These are phyloP conservation scores for Fusarium pseudocircinatum DNA, from an alignment of 2,329 filamentous ascomycete genomes.

Conservation along the genomic window DNA sequence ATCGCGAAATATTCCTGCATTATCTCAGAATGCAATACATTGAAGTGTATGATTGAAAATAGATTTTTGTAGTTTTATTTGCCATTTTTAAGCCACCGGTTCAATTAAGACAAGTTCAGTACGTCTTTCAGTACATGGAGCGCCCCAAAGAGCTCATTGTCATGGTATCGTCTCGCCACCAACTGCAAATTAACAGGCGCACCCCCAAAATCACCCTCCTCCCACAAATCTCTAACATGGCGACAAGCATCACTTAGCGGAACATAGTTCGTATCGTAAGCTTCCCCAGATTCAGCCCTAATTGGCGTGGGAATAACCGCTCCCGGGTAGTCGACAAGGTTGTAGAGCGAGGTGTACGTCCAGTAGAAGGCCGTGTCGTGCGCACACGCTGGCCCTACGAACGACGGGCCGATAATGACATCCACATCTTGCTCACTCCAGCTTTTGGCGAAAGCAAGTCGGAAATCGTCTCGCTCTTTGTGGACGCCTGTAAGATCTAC, in stretches of 20 bases:
- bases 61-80: fast-evolving
- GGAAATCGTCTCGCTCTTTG: conserved; percentile 45
- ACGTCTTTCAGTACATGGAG: conserved; percentile 32
- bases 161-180: conserved; percentile 47
- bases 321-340: conserved; percentile 51
- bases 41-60: background rate
- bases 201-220: conserved; percentile 45
- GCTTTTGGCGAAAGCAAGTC: conserved; percentile 46
- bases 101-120: conserved; percentile 1
- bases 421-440: conserved; percentile 51
- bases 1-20: background rate
- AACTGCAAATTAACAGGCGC: conserved; percentile 49
- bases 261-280: conserved; percentile 30
- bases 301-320: conserved; percentile 40
- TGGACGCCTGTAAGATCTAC: conserved; percentile 18
- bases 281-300: conserved; percentile 44
- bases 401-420: conserved; percentile 49
- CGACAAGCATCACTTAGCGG: conserved; percentile 46
- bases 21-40: fast-evolving
- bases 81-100: no score
- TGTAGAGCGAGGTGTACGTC: conserved; percentile 52
- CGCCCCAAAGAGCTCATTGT: conserved; percentile 49
- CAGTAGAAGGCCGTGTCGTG: conserved; percentile 51
- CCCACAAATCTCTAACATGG: conserved; percentile 48
- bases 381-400: conserved; percentile 49